Base-by-base conservation (phyloP, 83 land plant genomes). In the Picea mariana region DNA sequence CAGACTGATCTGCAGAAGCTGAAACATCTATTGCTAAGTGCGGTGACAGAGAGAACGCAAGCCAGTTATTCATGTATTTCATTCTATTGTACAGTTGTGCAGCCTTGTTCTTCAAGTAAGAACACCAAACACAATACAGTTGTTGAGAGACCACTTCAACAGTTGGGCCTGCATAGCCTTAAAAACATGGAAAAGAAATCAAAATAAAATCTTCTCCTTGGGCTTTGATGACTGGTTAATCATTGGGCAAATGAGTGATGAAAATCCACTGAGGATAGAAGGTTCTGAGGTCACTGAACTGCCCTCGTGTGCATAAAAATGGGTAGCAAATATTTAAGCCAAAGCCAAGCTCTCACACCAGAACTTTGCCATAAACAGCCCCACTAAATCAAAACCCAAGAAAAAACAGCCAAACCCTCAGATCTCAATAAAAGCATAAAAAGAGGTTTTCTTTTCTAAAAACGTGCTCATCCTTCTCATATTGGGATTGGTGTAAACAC, bases 11-110 rank as follows among this genome's bases (percentile, higher is more conserved):
- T 77, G 87, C 18, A 81, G 84, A 5, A 62, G 44, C 80, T 12
- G 55, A 40, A 31, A 73, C 83, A 47, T 88, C 92, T 88, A 92
- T 87, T 72, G 66, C 87, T 62, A 92, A 78, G 38, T 87, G 86
- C 47, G 96, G 90, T 40, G 96, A 92, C 47, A 94, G 93, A 80
- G 96, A 92, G 82, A 94, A 94, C 16, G 91, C 93, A 72, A 94
- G 85, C 95, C 93, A 94, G 88, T 44, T 76, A 80, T 81, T 87
- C 85, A 86, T 84, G 67, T 85, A 75, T 78, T 91, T 89, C 91
- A 87, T 44, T 71, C 38, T 42, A 21, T 1, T 38, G 47, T n/a
- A 38, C 59, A 69, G 9, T 8, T 5, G 17, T 69, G 31, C 17
- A 38, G 75, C 42, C 59, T 55, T 55, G 59, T 55, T 55, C 59